Percentiles rank a stretch among this genome's conserved stretches.
Conservation (phyloP, 495 filamentous ascomycete species). For the Podospora bellae-mahoneyi region DNA sequence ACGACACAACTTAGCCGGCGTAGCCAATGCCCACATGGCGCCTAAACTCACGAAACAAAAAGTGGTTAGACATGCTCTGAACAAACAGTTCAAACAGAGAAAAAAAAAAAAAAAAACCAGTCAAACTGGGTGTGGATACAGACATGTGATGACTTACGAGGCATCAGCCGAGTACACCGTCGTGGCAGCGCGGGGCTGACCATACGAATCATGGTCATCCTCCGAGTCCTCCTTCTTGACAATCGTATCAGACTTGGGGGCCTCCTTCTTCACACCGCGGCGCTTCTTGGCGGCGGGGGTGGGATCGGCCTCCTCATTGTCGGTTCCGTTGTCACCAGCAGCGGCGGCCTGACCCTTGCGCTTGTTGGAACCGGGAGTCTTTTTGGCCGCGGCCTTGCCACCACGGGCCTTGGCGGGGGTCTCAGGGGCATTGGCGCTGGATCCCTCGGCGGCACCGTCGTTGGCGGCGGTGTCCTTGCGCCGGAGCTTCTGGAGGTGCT, state of each 20-base stretch:
- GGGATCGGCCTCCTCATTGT: constrained; percentile 10
- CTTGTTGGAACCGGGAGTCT: constrained; percentile 7
- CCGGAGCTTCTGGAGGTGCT: constrained; percentile 42
- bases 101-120: too few relatives aligned
- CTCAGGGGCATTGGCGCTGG: background rate
- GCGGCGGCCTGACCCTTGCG: constrained; percentile 1
- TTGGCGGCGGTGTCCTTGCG: constrained; percentile 29
- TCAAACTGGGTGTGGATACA: background rate
- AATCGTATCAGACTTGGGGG: background rate
- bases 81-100: background rate
- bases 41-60: background rate
- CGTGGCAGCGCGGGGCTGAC: constrained; percentile 2
- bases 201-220: constrained; percentile 4
- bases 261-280: constrained; percentile 6
- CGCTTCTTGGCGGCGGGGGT: constrained; percentile 16
- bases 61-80: background rate
- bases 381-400: background rate
- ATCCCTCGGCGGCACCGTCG: constrained; percentile 5
- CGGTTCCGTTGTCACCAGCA: background rate
- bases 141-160: background rate
- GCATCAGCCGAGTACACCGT: background rate
- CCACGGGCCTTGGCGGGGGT: background rate
- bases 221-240: constrained; percentile 24
- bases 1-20: background rate
- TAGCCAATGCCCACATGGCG: background rate